A percentile compares a stretch with the other conserved stretches of the same genome.
phyloP scores from a whole-genome alignment of 768 basidiomycete genomes.

The Leucocoprinus birnbaumii region DNA sequence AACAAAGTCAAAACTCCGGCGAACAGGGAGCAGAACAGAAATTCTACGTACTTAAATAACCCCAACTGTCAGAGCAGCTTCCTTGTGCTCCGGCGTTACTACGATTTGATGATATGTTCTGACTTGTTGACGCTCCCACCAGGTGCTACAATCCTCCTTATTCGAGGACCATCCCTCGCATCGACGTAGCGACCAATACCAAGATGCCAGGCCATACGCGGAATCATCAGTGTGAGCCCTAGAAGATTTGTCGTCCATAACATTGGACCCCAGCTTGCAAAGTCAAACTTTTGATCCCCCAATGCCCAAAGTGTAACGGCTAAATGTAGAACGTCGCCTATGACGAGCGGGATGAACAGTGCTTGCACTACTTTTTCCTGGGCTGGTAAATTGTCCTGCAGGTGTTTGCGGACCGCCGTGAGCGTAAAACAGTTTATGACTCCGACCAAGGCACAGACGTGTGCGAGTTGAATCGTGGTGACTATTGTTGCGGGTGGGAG shows the following conservation, averaged over 20 bases:
- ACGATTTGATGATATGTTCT: constrained; percentile 1
- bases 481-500: constrained; percentile 65
- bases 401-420: constrained; percentile 55
- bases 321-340: constrained; percentile 68
- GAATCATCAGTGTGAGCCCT: constrained; percentile 64
- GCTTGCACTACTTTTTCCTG: constrained; percentile 72
- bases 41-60: not conserved
- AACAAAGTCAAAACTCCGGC: not conserved
- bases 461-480: constrained; percentile 71
- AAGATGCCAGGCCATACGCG: constrained; percentile 70
- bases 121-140: not conserved
- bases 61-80: not conserved
- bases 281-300: constrained; percentile 65
- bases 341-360: constrained; percentile 62
- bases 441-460: constrained; percentile 75
- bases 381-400: constrained; percentile 53
- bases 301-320: constrained; percentile 71
- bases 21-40: not conserved
- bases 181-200: constrained; percentile 76
- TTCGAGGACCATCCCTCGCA: constrained; percentile 44
- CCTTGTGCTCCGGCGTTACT: not conserved
- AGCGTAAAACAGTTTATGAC: constrained; percentile 68
- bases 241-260: constrained; percentile 63
- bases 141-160: not conserved
- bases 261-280: constrained; percentile 64